These are phyloP conservation scores for Trametes punicea DNA, from an alignment of 768 basidiomycete genomes.

Conservation along the genomic window DNA sequence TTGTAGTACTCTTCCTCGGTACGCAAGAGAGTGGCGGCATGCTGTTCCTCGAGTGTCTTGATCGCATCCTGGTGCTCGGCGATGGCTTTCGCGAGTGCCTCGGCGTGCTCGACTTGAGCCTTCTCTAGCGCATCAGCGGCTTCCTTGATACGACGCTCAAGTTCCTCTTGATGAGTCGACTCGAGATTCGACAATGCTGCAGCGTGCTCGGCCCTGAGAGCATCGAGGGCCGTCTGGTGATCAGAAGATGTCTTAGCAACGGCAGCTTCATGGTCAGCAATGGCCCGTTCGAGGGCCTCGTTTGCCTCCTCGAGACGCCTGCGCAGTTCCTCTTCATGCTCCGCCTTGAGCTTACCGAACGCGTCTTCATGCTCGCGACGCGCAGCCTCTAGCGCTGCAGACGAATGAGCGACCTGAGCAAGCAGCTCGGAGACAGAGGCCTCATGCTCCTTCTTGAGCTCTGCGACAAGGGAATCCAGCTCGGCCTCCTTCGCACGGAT, in stretches of 20 bases:
- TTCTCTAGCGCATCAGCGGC: slow-evolving; percentile 46
- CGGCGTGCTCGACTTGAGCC: slow-evolving; percentile 53
- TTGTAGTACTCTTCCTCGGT: slow-evolving; percentile 85
- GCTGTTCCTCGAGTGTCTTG: slow-evolving; percentile 60
- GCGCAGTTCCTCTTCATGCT: slow-evolving; percentile 41
- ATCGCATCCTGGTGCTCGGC: slow-evolving; percentile 53
- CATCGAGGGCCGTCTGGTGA: slow-evolving; percentile 50
- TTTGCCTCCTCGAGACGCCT: slow-evolving; percentile 54
- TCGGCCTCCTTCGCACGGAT: slow-evolving; percentile 42
- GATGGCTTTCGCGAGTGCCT: slow-evolving; percentile 42
- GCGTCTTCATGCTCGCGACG: slow-evolving; percentile 58
- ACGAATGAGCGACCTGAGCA: slow-evolving; percentile 31
- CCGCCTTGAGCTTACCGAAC: slow-evolving; percentile 50
- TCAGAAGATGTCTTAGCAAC: slow-evolving; percentile 47
- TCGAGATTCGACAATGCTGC: slow-evolving; percentile 50
- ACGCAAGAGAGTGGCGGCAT: slow-evolving; percentile 53
- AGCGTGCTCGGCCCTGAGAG: slow-evolving; percentile 60
- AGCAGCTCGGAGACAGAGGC: slow-evolving; percentile 20
- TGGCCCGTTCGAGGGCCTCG: slow-evolving; percentile 45
- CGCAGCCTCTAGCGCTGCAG: slow-evolving; percentile 30
- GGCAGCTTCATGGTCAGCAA: slow-evolving; percentile 51
- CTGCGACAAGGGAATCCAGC: slow-evolving; percentile 39
- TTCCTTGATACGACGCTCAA: slow-evolving; percentile 50
- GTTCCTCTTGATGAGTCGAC: slow-evolving; percentile 46
- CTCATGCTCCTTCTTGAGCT: slow-evolving; percentile 37